Conservation (phyloP, 768 basidiomycete species). For the Amanita pseudoporphyria region DNA sequence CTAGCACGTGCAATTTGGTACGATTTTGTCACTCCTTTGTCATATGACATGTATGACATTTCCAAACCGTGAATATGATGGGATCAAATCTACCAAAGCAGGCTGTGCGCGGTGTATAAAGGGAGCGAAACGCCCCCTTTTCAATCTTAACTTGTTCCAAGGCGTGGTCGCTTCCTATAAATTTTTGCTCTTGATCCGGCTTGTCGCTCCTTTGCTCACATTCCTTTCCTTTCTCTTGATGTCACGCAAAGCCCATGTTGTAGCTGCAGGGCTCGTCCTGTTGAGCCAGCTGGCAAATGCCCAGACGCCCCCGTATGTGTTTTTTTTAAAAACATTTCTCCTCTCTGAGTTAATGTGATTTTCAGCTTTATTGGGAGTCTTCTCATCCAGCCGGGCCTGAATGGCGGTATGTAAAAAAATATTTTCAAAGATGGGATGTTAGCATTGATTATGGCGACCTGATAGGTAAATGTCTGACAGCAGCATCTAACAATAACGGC, state of each 20-base stretch:
- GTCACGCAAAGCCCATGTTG: background rate
- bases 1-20: too few species aligned
- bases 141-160: background rate
- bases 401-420: slow-evolving; percentile 22
- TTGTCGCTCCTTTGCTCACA: background rate
- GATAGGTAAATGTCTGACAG: slow-evolving; percentile 42
- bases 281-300: slow-evolving; percentile 13
- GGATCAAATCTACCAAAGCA: too few species aligned
- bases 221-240: background rate
- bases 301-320: slow-evolving; percentile 20
- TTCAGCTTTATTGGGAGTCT: slow-evolving; percentile 32
- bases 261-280: background rate
- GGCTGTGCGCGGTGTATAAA: too few species aligned
- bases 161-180: too few species aligned
- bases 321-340: background rate
- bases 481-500: slow-evolving; percentile 37
- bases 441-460: background rate
- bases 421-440: background rate
- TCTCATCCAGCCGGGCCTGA: slow-evolving; percentile 34
- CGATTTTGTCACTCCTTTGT: too few species aligned
- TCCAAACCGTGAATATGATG: too few species aligned
- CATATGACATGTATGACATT: too few species aligned
- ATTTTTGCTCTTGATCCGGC: too few species aligned
- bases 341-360: background rate
- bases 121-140: too few species aligned